Evolutionary conservation across 2,329 filamentous ascomycete genomes (phyloP), one percentile per base, ranked within the genome.

Genomic region (Colletotrichum agaves): DNA sequence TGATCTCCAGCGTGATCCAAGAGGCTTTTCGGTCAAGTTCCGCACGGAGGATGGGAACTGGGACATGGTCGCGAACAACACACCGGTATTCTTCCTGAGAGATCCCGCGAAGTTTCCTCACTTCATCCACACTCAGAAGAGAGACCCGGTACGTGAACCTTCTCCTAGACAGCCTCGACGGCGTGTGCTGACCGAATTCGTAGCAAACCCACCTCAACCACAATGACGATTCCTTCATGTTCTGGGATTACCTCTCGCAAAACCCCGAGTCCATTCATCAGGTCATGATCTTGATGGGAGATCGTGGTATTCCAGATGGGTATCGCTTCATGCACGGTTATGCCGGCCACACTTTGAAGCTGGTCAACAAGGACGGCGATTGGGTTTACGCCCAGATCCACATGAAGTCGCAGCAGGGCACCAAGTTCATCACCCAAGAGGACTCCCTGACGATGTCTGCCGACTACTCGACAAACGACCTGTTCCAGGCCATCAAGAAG

Each of bases 1-100:
- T 5, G 90, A 92, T 69, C 88, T 87, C 0, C 88, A 86, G 2
- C 85, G 90, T 17, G 90, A 92, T 78, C 87, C 91, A 0, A 88
- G 90, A 63, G 90, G 90, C 0, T 91, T 74, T 88, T 89, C 15
- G 0, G 72, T 72, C 5, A 76, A 76, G 60, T 71, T 76, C 13
- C 73, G 74, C 27, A 76, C 74, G 0, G 71, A 74, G 31, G 74
- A 76, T 0, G 74, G 74, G 2, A 66, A 74, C 11, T 73, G 74
- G 31, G 74, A 76, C n/a, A 74, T 74, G 63, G 74, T 75, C 1
- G 75, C 72, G 27, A 74, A 86, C 83, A 56, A 84, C 85, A 63
- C 90, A 19, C 82, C 81, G 0, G 78, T 82, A 2, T 84, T 84
- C 69, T 83, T 83, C 71, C 76, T 83, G 61, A 77, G 83, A 17